phyloP scores from a whole-genome alignment of 768 basidiomycete genomes.

The Boletus edulis region DNA sequence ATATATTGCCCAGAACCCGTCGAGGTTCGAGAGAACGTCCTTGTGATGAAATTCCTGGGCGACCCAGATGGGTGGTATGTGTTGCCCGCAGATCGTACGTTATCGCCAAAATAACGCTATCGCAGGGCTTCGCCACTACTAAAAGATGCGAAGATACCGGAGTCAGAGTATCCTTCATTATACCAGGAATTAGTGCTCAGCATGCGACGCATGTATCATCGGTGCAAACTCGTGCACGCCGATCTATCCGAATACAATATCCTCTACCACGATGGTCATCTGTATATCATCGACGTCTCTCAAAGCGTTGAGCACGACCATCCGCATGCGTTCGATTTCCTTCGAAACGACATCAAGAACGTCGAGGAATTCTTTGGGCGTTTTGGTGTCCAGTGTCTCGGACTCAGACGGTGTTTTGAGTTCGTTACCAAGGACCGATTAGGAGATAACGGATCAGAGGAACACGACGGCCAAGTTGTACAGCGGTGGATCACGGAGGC shows the following conservation, averaged over 20 bases:
- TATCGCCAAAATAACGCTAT: constrained; percentile 1
- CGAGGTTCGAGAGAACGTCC: constrained; percentile 94
- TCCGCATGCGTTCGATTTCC: constrained; percentile 93
- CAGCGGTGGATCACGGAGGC: constrained; percentile 48
- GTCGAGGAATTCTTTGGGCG: constrained; percentile 89
- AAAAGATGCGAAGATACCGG: constrained; percentile 76
- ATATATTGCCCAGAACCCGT: constrained; percentile 85
- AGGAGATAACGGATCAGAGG: constrained; percentile 28
- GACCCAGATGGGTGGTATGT: constrained; percentile 76
- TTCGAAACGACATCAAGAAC: constrained; percentile 89
- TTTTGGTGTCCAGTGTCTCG: constrained; percentile 72
- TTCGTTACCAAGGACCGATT: constrained; percentile 71
- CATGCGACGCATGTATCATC: constrained; percentile 82
- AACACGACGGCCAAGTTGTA: constrained; percentile 31
- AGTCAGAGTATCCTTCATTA: constrained; percentile 50
- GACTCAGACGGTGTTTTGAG: constrained; percentile 81
- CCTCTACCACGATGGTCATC: constrained; percentile 75
- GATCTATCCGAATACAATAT: constrained; percentile 99
- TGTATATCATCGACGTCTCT: constrained; percentile 96
- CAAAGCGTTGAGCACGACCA: constrained; percentile 99
- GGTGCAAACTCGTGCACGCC: constrained; percentile 93
- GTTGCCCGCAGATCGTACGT: constrained; percentile 1
- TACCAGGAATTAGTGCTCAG: constrained; percentile 80
- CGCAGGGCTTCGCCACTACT: constrained; percentile 87
- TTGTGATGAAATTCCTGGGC: constrained; percentile 94